Conservation (phyloP, 345 rosid genomes). For the Cardamine chenopodiifolia region DNA sequence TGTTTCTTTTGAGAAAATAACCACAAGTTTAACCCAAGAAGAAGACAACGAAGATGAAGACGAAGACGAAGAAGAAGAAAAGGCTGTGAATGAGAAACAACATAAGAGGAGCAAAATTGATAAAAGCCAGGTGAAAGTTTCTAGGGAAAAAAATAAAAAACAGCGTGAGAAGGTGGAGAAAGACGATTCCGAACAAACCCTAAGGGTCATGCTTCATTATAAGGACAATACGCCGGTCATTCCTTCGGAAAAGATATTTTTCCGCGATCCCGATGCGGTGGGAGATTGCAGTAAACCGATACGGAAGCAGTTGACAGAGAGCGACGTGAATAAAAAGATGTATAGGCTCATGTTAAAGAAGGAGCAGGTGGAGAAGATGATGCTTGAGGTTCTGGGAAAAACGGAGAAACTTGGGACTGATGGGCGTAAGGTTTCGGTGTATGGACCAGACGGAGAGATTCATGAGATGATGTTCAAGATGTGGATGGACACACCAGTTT, state of each 20-base stretch:
- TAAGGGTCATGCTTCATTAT: neutral
- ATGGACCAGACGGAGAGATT: neutral
- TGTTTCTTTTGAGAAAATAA: too few species aligned
- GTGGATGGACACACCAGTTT: neutral
- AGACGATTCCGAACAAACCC: neutral
- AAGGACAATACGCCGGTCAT: neutral
- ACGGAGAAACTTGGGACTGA: neutral
- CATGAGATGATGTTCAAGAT: constrained; percentile 9
- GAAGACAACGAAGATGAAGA: too few species aligned
- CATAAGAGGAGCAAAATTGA: too few species aligned
- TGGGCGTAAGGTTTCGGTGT: constrained; percentile 14
- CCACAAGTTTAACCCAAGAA: too few species aligned
- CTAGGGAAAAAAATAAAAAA: too few species aligned
- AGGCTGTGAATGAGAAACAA: too few species aligned
- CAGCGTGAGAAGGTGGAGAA: neutral
- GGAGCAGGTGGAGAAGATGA: neutral
- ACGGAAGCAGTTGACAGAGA: constrained; percentile 1
- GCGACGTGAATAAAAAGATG: neutral
- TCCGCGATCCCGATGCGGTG: neutral
- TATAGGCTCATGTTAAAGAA: constrained; percentile 4
- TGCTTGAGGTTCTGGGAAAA: neutral
- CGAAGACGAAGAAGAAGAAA: too few species aligned
- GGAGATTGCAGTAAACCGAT: neutral
- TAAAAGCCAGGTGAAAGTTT: too few species aligned
- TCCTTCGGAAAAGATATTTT: neutral